A percentile compares a stretch with the other conserved stretches of the same genome.
Evolutionary conservation across 1,284 basidiomycete species (phyloP).

Genomic region (Sphaerobolus stellatus): DNA sequence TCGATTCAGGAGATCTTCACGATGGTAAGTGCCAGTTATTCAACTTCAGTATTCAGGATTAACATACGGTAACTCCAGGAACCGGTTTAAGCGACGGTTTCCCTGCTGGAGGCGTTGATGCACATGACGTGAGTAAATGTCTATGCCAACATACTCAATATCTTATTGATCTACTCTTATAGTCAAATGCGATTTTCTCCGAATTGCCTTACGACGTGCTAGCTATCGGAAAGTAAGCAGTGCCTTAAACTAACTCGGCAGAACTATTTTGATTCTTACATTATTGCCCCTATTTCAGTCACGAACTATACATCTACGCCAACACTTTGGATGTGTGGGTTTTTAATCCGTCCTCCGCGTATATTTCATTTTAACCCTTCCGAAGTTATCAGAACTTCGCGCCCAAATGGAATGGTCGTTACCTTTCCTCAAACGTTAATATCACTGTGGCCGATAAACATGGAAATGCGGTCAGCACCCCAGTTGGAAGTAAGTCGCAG

Average conservation of each 20-base stretch:
- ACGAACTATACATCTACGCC: conserved; percentile 81
- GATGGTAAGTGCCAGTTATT: conserved; percentile 53
- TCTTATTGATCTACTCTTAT: too few relatives aligned
- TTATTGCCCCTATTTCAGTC: too few relatives aligned
- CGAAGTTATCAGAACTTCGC: conserved; percentile 70
- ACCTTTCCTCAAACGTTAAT: conserved; percentile 82
- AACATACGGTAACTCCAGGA: conserved; percentile 33
- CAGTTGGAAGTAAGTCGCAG: conserved; percentile 55
- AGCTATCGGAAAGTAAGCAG: conserved; percentile 76
- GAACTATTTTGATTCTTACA: conserved; percentile 7
- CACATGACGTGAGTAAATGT: conserved; percentile 53
- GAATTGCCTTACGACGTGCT: conserved; percentile 81
- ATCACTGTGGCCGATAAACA: conserved; percentile 65
- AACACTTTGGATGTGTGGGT: conserved; percentile 71
- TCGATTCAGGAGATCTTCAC: conserved; percentile 78
- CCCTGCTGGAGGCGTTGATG: conserved; percentile 68
- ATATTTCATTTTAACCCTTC: conserved; percentile 28
- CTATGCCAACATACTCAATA: too few relatives aligned
- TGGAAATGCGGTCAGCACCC: conserved; percentile 51
- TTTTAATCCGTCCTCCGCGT: conserved; percentile 25
- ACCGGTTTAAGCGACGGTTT: conserved; percentile 75
- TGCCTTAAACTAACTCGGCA: not conserved
- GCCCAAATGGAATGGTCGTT: conserved; percentile 70
- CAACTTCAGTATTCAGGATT: conserved; percentile 15
- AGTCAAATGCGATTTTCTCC: too few relatives aligned